Conservation (phyloP, 164 flowering plant genomes). For the Warburgia ugandensis region DNA sequence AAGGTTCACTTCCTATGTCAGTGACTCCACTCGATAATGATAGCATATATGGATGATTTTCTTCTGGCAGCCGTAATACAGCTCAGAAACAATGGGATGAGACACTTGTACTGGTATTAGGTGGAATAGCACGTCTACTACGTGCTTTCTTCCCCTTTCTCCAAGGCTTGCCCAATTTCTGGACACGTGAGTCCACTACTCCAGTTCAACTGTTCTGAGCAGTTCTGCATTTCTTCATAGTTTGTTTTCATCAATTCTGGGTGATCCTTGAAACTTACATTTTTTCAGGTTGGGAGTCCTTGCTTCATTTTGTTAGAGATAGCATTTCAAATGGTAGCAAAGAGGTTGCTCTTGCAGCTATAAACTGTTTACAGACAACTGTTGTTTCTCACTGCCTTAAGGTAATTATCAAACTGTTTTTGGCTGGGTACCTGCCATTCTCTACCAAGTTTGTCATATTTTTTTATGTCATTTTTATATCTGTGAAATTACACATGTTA, state of each 20-base stretch:
- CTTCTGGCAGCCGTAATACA: conserved; percentile 90
- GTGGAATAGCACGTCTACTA: conserved; percentile 87
- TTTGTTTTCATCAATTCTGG: conserved; percentile 1
- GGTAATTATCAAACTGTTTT: conserved; percentile 31
- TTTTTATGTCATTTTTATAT: too few relatives aligned
- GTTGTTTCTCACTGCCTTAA: conserved; percentile 70
- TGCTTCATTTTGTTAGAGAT: conserved; percentile 61
- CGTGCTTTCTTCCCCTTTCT: conserved; percentile 86
- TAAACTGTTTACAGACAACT: conserved; percentile 85
- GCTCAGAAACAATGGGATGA: conserved; percentile 99
- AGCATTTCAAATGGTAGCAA: conserved; percentile 84
- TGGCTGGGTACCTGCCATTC: background rate
- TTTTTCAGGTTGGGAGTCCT: conserved; percentile 83
- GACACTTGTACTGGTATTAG: conserved; percentile 84
- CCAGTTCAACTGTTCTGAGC: background rate
- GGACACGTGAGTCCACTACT: conserved; percentile 48
- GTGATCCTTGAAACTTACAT: background rate
- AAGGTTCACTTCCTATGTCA: background rate
- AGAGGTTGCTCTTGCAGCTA: conserved; percentile 94
- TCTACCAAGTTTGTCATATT: background rate
- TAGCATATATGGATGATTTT: conserved; percentile 7
- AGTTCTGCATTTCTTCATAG: conserved; percentile 2
- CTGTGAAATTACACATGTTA: too few relatives aligned
- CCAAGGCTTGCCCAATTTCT: conserved; percentile 54
- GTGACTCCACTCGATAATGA: background rate